Evolutionary conservation across 805 yeast species (phyloP).

Genomic region (Candida fluviatilis): DNA sequence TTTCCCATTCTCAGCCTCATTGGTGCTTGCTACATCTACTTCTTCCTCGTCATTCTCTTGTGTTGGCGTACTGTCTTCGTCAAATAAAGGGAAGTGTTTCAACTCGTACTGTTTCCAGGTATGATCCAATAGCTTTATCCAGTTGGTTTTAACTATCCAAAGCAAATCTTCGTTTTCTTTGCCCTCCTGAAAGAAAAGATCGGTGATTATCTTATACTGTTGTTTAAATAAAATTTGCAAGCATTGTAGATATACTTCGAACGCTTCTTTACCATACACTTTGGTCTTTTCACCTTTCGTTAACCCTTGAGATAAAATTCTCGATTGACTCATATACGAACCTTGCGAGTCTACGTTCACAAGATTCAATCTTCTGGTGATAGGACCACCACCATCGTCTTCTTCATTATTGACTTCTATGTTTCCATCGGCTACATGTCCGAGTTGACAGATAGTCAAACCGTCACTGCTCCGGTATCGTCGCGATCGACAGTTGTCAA

Average conservation of each 20-base stretch:
- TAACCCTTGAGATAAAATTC: conserved; percentile 15
- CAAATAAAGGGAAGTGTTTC: conserved; percentile 3
- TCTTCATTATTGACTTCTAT: conserved; percentile 79
- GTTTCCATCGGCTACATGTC: conserved; percentile 83
- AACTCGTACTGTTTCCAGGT: conserved; percentile 7
- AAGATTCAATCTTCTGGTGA: conserved; percentile 44
- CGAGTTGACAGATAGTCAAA: conserved; percentile 77
- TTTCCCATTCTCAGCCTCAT: conserved; percentile 1
- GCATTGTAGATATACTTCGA: conserved; percentile 38
- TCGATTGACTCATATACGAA: conserved; percentile 19
- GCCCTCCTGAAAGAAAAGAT: conserved; percentile 10
- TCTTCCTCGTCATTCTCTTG: too few species aligned
- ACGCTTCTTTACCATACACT: conserved; percentile 48
- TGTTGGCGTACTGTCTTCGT: too few species aligned
- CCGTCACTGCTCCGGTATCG: conserved; percentile 76
- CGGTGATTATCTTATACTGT: conserved; percentile 30
- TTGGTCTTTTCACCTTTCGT: conserved; percentile 11
- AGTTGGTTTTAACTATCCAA: conserved; percentile 26
- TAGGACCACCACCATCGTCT: conserved; percentile 44
- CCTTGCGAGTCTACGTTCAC: conserved; percentile 12
- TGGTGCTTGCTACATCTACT: background rate
- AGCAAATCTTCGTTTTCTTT: conserved; percentile 14
- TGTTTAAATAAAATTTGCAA: conserved; percentile 48
- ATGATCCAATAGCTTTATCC: conserved; percentile 23
- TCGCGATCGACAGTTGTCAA: conserved; percentile 80